These are phyloP conservation scores for Delitschia confertaspora DNA, from an alignment of 495 filamentous ascomycete genomes.

Conservation along the genomic window DNA sequence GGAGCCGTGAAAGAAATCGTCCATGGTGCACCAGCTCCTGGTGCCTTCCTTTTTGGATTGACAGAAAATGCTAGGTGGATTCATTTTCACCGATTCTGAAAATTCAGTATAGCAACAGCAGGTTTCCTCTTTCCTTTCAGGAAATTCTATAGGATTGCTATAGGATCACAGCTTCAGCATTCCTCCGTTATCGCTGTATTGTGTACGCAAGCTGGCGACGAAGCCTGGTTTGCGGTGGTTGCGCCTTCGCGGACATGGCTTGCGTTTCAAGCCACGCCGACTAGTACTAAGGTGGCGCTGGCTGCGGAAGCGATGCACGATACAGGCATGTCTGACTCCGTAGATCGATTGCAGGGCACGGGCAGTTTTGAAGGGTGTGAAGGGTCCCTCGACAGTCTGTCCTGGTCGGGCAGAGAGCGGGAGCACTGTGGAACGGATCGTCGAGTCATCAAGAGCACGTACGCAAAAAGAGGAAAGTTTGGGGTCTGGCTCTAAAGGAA, in stretches of 20 bases:
- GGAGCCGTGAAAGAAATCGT: no score
- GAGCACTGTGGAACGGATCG: constrained; percentile 20
- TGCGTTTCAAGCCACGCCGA: constrained; percentile 21
- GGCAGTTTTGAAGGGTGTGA: constrained; percentile 2
- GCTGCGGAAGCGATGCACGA: constrained; percentile 28
- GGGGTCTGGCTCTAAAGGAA: neutral
- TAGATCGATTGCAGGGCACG: constrained; percentile 25
- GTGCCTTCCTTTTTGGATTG: neutral
- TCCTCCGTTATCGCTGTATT: constrained; percentile 1
- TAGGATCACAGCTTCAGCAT: neutral
- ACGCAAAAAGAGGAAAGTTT: neutral
- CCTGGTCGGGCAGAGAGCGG: constrained; percentile 21
- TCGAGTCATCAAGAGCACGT: constrained; percentile 4
- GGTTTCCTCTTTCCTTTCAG: neutral
- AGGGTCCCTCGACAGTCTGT: constrained; percentile 16
- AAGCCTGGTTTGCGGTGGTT: neutral
- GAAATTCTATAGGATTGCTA: neutral
- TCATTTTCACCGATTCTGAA: neutral
- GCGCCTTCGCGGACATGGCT: constrained; percentile 18
- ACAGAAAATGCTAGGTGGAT: no score
- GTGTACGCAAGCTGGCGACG: neutral
- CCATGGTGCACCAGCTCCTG: constrained; percentile 9
- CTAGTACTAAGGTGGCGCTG: constrained; percentile 14
- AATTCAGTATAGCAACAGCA: neutral
- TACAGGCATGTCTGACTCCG: constrained; percentile 18